Base-by-base conservation (phyloP, 2,329 filamentous ascomycete species). In the Neofusicoccum sp. region DNA sequence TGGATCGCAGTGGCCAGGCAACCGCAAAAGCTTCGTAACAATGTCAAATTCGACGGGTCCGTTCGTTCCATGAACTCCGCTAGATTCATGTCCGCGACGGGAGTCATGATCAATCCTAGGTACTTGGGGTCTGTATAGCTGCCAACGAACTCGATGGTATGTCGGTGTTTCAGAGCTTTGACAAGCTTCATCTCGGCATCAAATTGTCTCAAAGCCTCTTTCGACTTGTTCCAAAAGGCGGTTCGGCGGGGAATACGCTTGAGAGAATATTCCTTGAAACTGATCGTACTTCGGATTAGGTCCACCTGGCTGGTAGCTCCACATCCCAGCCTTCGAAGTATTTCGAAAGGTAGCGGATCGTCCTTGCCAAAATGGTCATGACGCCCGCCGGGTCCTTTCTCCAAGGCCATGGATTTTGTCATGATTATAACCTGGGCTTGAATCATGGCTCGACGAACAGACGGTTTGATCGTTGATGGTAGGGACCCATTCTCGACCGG, bases 21-120 rank as follows among this genome's bases (percentile, higher is more conserved):
- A 49, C 75, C 75, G 45, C 73, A 72, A 72, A 77, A 65, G 31
- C 36, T 58, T 74, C 67, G 71, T 73, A 56, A 71, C 64, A 14
- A 76, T 65, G 6, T 66, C 68, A 7, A 71, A 65, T 37, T 65
- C 29, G 12, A 5, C 7, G 9, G 6, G 22, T 28, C n/a, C 45
- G 9, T 50, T 16, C 33, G 33, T 39, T 56, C 41, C 8, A 77
- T 69, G 72, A 74, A 77, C 45, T 71, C 64, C 6, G 71, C 67
- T 16, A 77, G 71, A 22, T 72, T 76, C 22, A 71, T 76, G 22
- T 77, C 74, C 1, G 74, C 74, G 47, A 77, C 71, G 1, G 74
- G 74, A 7, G 74, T 63, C 71, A 74, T 71, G 36, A 77, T 59
- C 1, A 77, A 62, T 5, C 70, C 73, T 14, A 76, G 65, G 37